Evolutionary conservation across 768 basidiomycete genomes (phyloP).

Genomic region (Galerina sulciceps): DNA sequence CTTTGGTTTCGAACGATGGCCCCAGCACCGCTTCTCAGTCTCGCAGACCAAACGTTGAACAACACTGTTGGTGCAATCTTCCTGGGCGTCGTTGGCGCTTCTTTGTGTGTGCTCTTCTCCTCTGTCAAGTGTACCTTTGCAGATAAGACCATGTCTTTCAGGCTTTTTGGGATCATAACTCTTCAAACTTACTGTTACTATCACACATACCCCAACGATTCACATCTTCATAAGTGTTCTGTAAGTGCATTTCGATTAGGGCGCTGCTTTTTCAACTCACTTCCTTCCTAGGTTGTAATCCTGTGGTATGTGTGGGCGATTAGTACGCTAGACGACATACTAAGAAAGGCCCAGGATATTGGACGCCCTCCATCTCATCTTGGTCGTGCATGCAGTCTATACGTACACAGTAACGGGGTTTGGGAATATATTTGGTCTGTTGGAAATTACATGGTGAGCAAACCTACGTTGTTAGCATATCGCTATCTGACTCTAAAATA

Average conservation of each 20-base stretch:
- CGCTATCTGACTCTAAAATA: slow-evolving; percentile 7
- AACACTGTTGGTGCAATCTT: slow-evolving; percentile 44
- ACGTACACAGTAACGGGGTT: slow-evolving; percentile 40
- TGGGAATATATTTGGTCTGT: slow-evolving; percentile 30
- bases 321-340: background rate
- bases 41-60: slow-evolving; percentile 35
- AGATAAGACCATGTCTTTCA: slow-evolving; percentile 9
- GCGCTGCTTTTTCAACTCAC: no score
- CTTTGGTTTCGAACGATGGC: slow-evolving; percentile 13
- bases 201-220: slow-evolving; percentile 40
- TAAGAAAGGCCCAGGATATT: slow-evolving; percentile 28
- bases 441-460: slow-evolving; percentile 34
- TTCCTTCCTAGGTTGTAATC: slow-evolving; percentile 28
- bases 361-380: slow-evolving; percentile 37
- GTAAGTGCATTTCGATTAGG: slow-evolving; percentile 25
- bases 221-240: slow-evolving; percentile 37
- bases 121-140: background rate
- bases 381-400: slow-evolving; percentile 40
- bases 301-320: slow-evolving; percentile 33
- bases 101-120: slow-evolving; percentile 31
- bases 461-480: background rate
- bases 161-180: slow-evolving; percentile 43
- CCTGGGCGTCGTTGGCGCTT: slow-evolving; percentile 37
- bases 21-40: slow-evolving; percentile 23
- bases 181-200: slow-evolving; percentile 46